Conservation (phyloP, 208 protist species). For the Trypanosoma melophagium region DNA sequence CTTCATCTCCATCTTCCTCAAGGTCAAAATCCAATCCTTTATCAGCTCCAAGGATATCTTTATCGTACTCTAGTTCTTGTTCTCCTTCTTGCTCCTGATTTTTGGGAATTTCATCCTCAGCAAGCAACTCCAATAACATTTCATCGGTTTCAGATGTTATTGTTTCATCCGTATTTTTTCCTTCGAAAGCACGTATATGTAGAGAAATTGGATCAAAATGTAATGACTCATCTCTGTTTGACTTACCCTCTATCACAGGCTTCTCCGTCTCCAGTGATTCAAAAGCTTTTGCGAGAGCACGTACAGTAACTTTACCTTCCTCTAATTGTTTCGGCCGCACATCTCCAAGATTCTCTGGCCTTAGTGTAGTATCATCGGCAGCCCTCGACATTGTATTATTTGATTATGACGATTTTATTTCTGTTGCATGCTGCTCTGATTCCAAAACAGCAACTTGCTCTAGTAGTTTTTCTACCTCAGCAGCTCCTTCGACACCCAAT, state of each 20-base stretch:
- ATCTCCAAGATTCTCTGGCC: conserved; percentile 16
- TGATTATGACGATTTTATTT: conserved; percentile 32
- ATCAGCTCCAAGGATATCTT: conserved; percentile 24
- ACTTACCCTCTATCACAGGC: neutral
- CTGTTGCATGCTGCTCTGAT: conserved; percentile 43
- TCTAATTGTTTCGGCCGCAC: conserved; percentile 10
- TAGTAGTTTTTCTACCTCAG: conserved; percentile 49
- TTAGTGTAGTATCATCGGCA: conserved; percentile 15
- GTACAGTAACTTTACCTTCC: conserved; percentile 7
- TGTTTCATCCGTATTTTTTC: neutral
- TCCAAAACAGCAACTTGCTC: conserved; percentile 66
- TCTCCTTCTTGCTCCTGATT: conserved; percentile 3
- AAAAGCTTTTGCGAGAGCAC: conserved; percentile 22
- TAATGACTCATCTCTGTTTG: neutral
- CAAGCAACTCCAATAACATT: conserved; percentile 32
- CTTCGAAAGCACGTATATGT: conserved; percentile 6
- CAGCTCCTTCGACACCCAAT: conserved; percentile 6
- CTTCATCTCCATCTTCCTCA: conserved; percentile 12
- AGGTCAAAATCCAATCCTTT: conserved; percentile 17
- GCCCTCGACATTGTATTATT: conserved; percentile 17
- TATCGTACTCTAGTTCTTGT: conserved; percentile 8
- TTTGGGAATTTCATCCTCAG: conserved; percentile 35
- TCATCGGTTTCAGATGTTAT: conserved; percentile 20
- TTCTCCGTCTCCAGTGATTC: conserved; percentile 6
- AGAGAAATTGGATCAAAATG: conserved; percentile 1